Evolutionary conservation across 805 yeast species (phyloP), one percentile per base, ranked within the genome.

Genomic region (Zygotorulaspora chibaensis): DNA sequence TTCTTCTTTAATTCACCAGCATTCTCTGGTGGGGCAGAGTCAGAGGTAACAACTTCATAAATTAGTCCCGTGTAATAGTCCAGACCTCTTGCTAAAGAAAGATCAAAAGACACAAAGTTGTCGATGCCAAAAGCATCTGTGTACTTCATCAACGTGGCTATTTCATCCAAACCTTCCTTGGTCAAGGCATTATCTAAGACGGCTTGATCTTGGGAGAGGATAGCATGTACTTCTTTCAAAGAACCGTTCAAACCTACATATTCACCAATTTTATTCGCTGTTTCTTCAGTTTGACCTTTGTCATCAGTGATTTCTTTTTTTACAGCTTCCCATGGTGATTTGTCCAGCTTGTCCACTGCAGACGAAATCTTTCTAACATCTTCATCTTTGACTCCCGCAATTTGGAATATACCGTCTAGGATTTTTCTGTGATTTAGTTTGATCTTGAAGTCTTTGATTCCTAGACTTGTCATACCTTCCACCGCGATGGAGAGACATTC

Each of bases 1-100:
- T 69, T 70, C 67, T 70, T 72, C 64, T 80, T 83, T 66, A 81
- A 72, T 65, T 79, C 89, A 30, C 72, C 73, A 7, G 93, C 93
- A 63, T 83, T 81, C 35, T 71, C 69, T 45, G 98, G 98, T 17
- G 99, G 96, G n/a, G 97, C 97, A 38, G 96, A 87, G 38, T 89
- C 96, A 13, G 83, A 75, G 12, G 98, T 93, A 38, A 93, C 98
- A 41, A 93, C 96, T 69, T 93, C 99, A 69, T 89, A 93, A 55
- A 93, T 93, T 54, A 93, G 76, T 31, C 99, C 99, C 11, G 99
- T 93, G 72, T 93, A 93, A 70, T 93, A 93, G 69, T 93, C 99
- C 59, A 93, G 78, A 40, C 99, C 99, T 75, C 99, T 83, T 35
- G 99, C 99, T 54, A 93, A 74, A 2, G 98, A 90, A 68, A 93